A percentile compares a stretch with the other conserved stretches of the same genome.
Evolutionary conservation across 176 grass and related monocot species (phyloP).

Genomic region (Pontederia crassipes): DNA sequence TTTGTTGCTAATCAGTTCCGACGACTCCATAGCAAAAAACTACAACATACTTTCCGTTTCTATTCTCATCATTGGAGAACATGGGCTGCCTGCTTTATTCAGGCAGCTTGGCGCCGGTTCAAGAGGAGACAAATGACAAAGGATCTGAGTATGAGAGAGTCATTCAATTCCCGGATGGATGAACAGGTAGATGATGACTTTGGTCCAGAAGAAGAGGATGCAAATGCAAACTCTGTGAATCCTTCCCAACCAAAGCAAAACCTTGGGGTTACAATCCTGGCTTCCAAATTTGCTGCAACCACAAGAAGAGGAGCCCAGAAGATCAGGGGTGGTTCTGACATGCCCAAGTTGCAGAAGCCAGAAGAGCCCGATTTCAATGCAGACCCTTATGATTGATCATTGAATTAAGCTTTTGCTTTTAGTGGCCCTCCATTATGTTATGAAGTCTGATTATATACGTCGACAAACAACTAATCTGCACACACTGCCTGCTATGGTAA

Average conservation of each 20-base stretch:
- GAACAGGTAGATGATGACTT: slow-evolving; percentile 30
- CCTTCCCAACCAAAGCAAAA: slow-evolving; percentile 10
- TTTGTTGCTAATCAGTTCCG: slow-evolving; percentile 85
- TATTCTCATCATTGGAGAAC: slow-evolving; percentile 82
- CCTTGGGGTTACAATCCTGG: slow-evolving; percentile 1
- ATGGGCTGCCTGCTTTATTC: slow-evolving; percentile 88
- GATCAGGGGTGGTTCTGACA: slow-evolving; percentile 12
- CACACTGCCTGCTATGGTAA: too few species aligned
- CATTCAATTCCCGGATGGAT: slow-evolving; percentile 44
- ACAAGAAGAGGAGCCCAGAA: slow-evolving; percentile 4
- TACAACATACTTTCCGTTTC: slow-evolving; percentile 91
- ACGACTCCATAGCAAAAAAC: slow-evolving; percentile 86
- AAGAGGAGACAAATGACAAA: slow-evolving; percentile 61
- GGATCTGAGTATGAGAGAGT: slow-evolving; percentile 56
- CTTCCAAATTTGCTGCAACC: slow-evolving; percentile 2
- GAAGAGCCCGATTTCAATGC: slow-evolving; percentile 80
- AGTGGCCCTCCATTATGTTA: too few species aligned
- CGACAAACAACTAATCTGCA: too few species aligned
- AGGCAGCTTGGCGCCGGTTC: slow-evolving; percentile 78
- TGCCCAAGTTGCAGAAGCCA: slow-evolving; percentile 67
- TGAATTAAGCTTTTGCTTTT: too few species aligned
- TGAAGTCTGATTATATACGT: too few species aligned
- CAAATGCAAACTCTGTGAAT: slow-evolving; percentile 11
- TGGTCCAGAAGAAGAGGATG: slow-evolving; percentile 26
- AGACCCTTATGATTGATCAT: slow-evolving; percentile 56